A percentile compares a stretch with the other conserved stretches of the same genome.
Evolutionary conservation across 2,329 filamentous ascomycete species (phyloP).

Genomic region (Pseudocercospora fijiensis): DNA sequence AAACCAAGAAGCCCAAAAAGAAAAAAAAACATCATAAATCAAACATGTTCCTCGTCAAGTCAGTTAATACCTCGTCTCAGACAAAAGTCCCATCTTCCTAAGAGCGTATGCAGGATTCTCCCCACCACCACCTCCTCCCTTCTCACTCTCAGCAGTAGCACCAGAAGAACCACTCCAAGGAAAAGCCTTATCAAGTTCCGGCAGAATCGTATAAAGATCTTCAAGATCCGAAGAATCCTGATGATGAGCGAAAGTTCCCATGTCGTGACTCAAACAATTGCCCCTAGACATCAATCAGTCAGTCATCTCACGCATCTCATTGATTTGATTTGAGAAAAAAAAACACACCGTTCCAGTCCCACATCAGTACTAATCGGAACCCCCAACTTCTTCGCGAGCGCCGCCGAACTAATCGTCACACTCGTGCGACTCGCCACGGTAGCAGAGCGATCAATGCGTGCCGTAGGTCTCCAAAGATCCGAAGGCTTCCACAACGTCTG

Average conservation of each 20-base stretch:
- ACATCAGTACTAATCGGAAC: conserved; percentile 10
- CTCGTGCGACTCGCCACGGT: background rate
- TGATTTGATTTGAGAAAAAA: background rate
- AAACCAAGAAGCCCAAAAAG: background rate
- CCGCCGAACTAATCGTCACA: conserved; percentile 12
- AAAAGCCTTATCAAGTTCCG: background rate
- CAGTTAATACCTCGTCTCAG: background rate
- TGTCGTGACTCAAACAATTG: conserved; percentile 2
- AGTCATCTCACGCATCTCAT: background rate
- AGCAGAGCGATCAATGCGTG: conserved; percentile 8
- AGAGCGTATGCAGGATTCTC: background rate
- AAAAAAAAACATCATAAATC: no score
- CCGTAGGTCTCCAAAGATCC: conserved; percentile 9
- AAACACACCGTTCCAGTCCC: background rate
- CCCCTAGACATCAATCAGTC: background rate
- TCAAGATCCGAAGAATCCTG: background rate
- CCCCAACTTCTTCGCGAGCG: conserved; percentile 16
- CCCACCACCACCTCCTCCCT: no score
- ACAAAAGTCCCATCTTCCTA: background rate
- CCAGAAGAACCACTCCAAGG: background rate
- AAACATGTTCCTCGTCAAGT: no score
- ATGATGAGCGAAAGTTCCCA: conserved; percentile 2
- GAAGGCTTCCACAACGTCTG: conserved; percentile 5
- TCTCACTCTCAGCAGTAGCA: background rate
- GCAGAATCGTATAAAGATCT: background rate